Conservation (phyloP, 306 rosid species). For the Begonia masoniana region DNA sequence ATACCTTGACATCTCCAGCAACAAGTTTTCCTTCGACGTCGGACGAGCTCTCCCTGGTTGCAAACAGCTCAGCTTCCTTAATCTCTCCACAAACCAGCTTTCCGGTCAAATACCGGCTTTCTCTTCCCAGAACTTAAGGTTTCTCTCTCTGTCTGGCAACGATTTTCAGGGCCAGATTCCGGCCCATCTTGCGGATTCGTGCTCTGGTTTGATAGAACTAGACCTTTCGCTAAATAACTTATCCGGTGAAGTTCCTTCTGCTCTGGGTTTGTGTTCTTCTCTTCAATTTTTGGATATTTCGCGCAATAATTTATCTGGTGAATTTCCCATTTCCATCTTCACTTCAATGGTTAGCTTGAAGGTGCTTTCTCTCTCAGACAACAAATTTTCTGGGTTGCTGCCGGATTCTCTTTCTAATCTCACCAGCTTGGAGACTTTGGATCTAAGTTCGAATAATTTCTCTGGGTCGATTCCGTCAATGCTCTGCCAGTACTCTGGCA, state of each 20-base stretch:
- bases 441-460: conserved; percentile 73
- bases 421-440: conserved; percentile 39
- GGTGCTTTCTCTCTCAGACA: conserved; percentile 28
- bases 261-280: conserved; percentile 32
- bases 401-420: conserved; percentile 45
- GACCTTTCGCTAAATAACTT: conserved; percentile 49
- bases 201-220: conserved; percentile 33
- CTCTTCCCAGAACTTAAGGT: conserved; percentile 30
- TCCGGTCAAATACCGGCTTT: conserved; percentile 42
- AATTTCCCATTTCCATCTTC: conserved; percentile 35
- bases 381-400: conserved; percentile 31
- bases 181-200: conserved; percentile 19
- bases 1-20: conserved; percentile 62
- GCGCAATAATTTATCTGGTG: conserved; percentile 37
- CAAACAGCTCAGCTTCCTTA: conserved; percentile 29
- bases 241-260: conserved; percentile 35
- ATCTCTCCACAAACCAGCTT: conserved; percentile 51
- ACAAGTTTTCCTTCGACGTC: conserved; percentile 56
- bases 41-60: conserved; percentile 29
- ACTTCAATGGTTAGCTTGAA: conserved; percentile 33
- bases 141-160: conserved; percentile 35
- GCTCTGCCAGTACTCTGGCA: conserved; percentile 34
- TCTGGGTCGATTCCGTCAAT: conserved; percentile 35
- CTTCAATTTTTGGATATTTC: conserved; percentile 41
- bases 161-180: conserved; percentile 47